Conservation (phyloP, 78 protist genomes). For the Monocercomonoides exilis region DNA sequence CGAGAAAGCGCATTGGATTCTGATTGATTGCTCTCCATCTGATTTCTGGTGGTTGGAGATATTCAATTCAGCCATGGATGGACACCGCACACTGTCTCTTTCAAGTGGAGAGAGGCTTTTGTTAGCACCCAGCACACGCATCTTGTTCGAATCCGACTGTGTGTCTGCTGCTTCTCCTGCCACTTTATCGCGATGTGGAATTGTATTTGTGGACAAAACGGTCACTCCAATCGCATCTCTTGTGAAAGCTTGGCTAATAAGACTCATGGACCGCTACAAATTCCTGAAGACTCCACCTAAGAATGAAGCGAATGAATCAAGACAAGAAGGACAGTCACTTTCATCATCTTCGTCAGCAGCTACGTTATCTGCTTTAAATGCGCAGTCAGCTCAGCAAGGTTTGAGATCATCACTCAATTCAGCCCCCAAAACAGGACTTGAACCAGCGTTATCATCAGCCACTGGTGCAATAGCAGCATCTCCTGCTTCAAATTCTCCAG, state of each 20-base stretch:
- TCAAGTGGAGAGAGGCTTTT: constrained; percentile 38
- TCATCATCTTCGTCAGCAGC: not conserved
- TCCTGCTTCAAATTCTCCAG: too few species aligned
- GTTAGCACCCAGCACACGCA: not conserved
- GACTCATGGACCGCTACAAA: not conserved
- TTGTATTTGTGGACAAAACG: constrained; percentile 8
- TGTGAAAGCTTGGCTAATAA: not conserved
- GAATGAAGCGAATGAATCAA: not conserved
- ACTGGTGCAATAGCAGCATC: not conserved
- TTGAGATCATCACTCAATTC: too few species aligned
- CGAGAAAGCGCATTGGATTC: not conserved
- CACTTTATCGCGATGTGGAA: constrained; percentile 40
- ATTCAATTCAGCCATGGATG: constrained; percentile 45
- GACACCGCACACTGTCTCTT: constrained; percentile 20
- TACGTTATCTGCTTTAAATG: not conserved
- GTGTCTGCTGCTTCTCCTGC: constrained; percentile 45
- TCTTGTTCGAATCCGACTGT: constrained; percentile 27
- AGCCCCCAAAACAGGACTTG: too few species aligned
- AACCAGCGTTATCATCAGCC: not conserved
- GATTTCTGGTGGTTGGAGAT: constrained; percentile 32
- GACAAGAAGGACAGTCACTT: not conserved
- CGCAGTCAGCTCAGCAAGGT: not conserved
- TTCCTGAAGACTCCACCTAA: not conserved
- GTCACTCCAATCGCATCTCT: not conserved
- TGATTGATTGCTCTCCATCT: not conserved